Conservation (phyloP, 306 rosid genomes). For the Quercus aquifolioides region DNA sequence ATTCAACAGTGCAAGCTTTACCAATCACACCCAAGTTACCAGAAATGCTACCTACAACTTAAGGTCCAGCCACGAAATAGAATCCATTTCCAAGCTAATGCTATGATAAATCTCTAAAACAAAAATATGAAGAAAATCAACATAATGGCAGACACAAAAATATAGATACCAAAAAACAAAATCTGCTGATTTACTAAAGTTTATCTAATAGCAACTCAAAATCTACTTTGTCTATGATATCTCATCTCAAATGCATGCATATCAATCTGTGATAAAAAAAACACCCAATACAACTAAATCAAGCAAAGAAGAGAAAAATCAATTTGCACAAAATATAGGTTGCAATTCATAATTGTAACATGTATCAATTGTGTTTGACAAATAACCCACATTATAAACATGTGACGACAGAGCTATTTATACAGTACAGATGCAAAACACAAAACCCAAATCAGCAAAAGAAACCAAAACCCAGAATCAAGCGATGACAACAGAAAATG, state of each 20-base stretch:
- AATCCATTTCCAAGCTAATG: too few species aligned
- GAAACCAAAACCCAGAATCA: not conserved
- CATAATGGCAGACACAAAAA: too few species aligned
- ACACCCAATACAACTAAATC: not conserved
- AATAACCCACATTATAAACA: not conserved
- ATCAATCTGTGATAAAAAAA: not conserved
- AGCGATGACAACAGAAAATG: not conserved
- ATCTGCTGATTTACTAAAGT: too few species aligned
- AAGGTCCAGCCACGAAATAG: too few species aligned
- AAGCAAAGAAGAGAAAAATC: not conserved
- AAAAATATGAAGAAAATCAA: too few species aligned
- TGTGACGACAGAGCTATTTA: not conserved
- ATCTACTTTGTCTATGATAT: too few species aligned
- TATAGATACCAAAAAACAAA: too few species aligned
- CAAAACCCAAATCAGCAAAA: not conserved
- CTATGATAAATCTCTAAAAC: too few species aligned
- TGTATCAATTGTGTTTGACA: not conserved
- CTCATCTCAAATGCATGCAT: not conserved
- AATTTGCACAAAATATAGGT: not conserved
- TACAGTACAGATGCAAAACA: not conserved
- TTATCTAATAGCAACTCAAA: too few species aligned
- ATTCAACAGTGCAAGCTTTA: too few species aligned
- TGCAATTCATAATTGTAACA: not conserved
- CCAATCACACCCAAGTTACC: too few species aligned
- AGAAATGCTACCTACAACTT: too few species aligned